Evolutionary conservation across 2,329 filamentous ascomycete genomes (phyloP).

Genomic region (Aspergillus neotritici): DNA sequence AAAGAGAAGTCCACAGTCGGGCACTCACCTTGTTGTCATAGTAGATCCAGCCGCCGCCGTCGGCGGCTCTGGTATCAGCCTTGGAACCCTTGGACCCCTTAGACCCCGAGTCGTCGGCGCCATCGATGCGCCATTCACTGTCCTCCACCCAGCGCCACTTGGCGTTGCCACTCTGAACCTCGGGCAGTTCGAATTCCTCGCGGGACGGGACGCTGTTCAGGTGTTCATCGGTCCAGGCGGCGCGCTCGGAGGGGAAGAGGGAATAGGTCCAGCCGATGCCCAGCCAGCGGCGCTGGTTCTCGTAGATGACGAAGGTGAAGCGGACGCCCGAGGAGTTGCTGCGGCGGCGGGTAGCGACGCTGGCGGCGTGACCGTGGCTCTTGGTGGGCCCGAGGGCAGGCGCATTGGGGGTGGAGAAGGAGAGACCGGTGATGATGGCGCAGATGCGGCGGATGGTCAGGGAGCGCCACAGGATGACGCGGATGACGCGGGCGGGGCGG

Average conservation of each 20-base stretch:
- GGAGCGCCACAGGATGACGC: conserved; percentile 87
- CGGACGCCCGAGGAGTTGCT: conserved; percentile 68
- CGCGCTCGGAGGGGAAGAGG: conserved; percentile 82
- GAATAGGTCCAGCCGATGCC: conserved; percentile 92
- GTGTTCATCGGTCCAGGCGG: conserved; percentile 94
- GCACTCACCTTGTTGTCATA: conserved; percentile 84
- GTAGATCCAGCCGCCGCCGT: conserved; percentile 85
- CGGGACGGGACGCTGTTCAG: conserved; percentile 72
- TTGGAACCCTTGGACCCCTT: too few relatives aligned
- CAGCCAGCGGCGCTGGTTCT: conserved; percentile 93
- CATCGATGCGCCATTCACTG: conserved; percentile 82
- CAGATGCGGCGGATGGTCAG: conserved; percentile 64
- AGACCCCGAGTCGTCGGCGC: conserved; percentile 41
- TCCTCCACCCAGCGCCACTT: conserved; percentile 78
- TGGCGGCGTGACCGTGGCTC: conserved; percentile 43
- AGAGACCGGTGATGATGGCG: conserved; percentile 71
- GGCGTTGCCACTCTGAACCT: conserved; percentile 58
- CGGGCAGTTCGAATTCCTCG: conserved; percentile 64
- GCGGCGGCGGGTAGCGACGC: conserved; percentile 42
- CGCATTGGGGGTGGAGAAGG: conserved; percentile 48
- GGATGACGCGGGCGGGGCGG: conserved; percentile 73
- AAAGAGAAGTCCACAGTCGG: not conserved
- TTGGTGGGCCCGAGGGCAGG: conserved; percentile 26
- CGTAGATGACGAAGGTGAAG: conserved; percentile 94
- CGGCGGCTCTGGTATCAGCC: conserved; percentile 35